Percentiles rank a stretch among this genome's conserved stretches.
These are phyloP conservation scores for Arthroderma uncinatum DNA, from an alignment of 2,329 filamentous ascomycete genomes.

Conservation along the genomic window DNA sequence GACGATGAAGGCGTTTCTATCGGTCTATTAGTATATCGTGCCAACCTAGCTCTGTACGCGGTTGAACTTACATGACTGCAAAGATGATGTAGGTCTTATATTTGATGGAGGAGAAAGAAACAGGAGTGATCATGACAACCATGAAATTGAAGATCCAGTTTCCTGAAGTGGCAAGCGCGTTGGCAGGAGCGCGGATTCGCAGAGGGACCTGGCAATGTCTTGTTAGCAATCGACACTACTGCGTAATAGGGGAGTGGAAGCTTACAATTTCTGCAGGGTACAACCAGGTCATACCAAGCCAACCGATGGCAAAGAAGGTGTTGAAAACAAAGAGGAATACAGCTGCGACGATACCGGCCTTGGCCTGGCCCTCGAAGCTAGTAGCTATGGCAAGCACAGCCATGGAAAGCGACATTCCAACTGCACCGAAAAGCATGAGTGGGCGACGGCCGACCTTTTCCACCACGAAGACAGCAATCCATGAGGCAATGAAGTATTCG, in stretches of 20 bases:
- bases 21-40: conserved; percentile 9
- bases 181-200: conserved; percentile 44
- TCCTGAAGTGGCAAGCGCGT: conserved; percentile 51
- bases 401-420: conserved; percentile 56
- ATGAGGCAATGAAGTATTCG: conserved; percentile 43
- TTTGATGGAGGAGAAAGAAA: conserved; percentile 46
- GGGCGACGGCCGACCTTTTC: conserved; percentile 47
- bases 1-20: conserved; percentile 44
- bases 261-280: conserved; percentile 51
- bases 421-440: conserved; percentile 60
- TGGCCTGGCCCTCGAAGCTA: conserved; percentile 26
- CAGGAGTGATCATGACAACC: conserved; percentile 56
- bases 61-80: conserved; percentile 38
- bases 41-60: background rate
- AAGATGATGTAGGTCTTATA: conserved; percentile 49
- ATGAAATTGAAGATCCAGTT: conserved; percentile 55
- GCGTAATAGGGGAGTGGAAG: background rate
- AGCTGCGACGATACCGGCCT: conserved; percentile 34
- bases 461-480: conserved; percentile 41
- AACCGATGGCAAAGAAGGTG: conserved; percentile 50
- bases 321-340: conserved; percentile 53
- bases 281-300: conserved; percentile 52
- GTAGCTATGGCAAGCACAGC: conserved; percentile 42
- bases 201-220: conserved; percentile 20
- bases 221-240: background rate